Base-by-base conservation (phyloP, 2,329 filamentous ascomycete genomes). In the Cytospora piceae region DNA sequence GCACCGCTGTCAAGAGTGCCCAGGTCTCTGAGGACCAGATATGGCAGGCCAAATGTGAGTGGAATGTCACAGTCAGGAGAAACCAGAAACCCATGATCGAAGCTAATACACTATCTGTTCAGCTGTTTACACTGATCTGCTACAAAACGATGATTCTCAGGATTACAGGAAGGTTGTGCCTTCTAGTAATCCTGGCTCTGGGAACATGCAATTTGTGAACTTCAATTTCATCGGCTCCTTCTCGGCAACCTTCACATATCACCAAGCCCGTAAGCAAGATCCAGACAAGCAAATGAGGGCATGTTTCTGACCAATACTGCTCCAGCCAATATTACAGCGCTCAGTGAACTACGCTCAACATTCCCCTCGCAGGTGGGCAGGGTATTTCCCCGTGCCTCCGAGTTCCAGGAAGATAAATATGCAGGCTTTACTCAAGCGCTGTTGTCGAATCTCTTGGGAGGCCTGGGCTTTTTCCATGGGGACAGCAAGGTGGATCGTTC, bases 401-500 rank as follows among this genome's bases (percentile, higher is more conserved):
- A 93, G 0, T 97, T 94, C 76, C 79, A 86, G n/a, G 82, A 85
- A 6, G 81, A 85, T 3, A 86, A 91, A 70, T 93, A 94, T 73
- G 81, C 86, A 49, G 82, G 82, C 65, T 96, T 97, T 74, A 90
- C 89, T 68, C 91, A 92, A 76, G 92, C 88, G 60, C 89, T 97
- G 80, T 90, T 97, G 70, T 96, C 93, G 1, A 97, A 97, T 74
- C 81, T 97, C 27, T 83, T 96, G 37, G 94, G 94, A 58, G 94
- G 94, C 39, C 90, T 97, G 71, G 93, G 94, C 8, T 97, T 94
- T 78, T 97, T 97, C 80, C 85, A 94, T 72, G 94, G 94, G 54
- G 85, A 94, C 65, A 90, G 92, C 55, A 79, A 95, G 39, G 90
- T 97, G 65, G 93, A 49, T 20, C 22, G 97, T 73, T 95, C 92